phyloP scores from a whole-genome alignment of 2,329 filamentous ascomycete species.

The Botrytis sinoallii region DNA sequence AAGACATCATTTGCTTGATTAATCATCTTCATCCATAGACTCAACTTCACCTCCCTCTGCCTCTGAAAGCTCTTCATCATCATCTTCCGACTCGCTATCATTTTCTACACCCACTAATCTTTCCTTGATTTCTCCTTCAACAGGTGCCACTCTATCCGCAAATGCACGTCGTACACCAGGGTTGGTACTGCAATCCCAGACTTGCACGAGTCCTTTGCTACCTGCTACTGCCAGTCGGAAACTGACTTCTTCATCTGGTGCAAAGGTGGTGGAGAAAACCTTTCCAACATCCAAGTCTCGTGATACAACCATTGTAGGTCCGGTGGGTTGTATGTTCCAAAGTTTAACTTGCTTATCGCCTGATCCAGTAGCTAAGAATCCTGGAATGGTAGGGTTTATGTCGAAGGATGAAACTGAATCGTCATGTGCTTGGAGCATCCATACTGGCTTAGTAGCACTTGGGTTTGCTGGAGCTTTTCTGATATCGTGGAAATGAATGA shows the following conservation, averaged over 20 bases:
- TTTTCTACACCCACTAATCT: conserved; percentile 71
- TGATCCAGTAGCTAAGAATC: conserved; percentile 89
- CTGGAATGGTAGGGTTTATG: conserved; percentile 84
- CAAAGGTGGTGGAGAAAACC: conserved; percentile 88
- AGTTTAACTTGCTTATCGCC: conserved; percentile 95
- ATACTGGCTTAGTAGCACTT: conserved; percentile 76
- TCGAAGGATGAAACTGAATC: conserved; percentile 89
- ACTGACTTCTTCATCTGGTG: conserved; percentile 83
- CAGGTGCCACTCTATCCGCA: conserved; percentile 63
- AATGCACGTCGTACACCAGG: conserved; percentile 80
- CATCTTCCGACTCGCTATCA: conserved; percentile 52
- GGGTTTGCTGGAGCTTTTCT: conserved; percentile 73
- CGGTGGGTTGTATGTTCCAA: conserved; percentile 81
- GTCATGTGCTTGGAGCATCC: conserved; percentile 95
- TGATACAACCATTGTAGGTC: conserved; percentile 86
- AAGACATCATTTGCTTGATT: not conserved
- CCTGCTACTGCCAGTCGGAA: conserved; percentile 92
- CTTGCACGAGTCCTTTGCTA: conserved; percentile 86
- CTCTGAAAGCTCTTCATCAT: conserved; percentile 55
- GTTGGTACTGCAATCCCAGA: conserved; percentile 83
- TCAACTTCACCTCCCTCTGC: conserved; percentile 48
- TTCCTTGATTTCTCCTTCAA: conserved; percentile 66
- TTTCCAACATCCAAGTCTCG: conserved; percentile 92
- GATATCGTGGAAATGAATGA: conserved; percentile 88
- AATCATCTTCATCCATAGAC: conserved; percentile 57